A percentile compares a stretch with the other conserved stretches of the same genome.
These are phyloP conservation scores for Colletotrichum melonis DNA, from an alignment of 2,329 filamentous ascomycete species.

Conservation along the genomic window DNA sequence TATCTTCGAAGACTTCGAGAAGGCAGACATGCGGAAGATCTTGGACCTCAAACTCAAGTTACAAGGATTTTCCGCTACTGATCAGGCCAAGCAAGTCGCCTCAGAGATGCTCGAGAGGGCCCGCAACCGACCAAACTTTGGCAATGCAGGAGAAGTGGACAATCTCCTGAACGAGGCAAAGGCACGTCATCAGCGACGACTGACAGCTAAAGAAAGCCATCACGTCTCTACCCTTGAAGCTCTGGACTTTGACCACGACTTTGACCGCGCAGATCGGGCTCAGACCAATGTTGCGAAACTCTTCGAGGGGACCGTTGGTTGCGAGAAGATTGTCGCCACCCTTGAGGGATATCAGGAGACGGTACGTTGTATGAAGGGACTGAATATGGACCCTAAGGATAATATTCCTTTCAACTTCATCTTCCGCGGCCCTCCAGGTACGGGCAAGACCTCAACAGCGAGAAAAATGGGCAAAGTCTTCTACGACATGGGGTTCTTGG, in stretches of 20 bases:
- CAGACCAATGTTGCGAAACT: constrained; percentile 62
- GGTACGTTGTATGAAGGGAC: constrained; percentile 60
- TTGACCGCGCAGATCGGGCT: constrained; percentile 60
- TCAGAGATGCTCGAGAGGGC: constrained; percentile 70
- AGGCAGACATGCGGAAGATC: constrained; percentile 68
- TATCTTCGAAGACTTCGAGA: constrained; percentile 74
- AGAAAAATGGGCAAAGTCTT: constrained; percentile 80
- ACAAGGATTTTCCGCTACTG: constrained; percentile 63
- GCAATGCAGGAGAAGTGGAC: constrained; percentile 81
- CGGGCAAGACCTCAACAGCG: constrained; percentile 79
- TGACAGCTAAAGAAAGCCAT: constrained; percentile 8
- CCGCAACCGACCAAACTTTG: constrained; percentile 73
- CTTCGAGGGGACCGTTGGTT: constrained; percentile 70
- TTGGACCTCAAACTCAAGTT: constrained; percentile 71
- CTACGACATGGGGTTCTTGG: constrained; percentile 74
- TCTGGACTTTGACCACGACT: constrained; percentile 69
- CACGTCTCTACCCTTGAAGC: constrained; percentile 44
- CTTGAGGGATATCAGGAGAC: constrained; percentile 66
- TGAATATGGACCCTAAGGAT: constrained; percentile 66
- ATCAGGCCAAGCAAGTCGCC: constrained; percentile 63
- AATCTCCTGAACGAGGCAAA: constrained; percentile 64
- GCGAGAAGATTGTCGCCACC: constrained; percentile 63
- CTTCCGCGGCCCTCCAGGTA: constrained; percentile 74
- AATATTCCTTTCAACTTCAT: constrained; percentile 75
- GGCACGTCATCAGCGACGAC: constrained; percentile 38